These are phyloP conservation scores for Prunus kanzakura DNA, from an alignment of 306 rosid species.

Conservation along the genomic window DNA sequence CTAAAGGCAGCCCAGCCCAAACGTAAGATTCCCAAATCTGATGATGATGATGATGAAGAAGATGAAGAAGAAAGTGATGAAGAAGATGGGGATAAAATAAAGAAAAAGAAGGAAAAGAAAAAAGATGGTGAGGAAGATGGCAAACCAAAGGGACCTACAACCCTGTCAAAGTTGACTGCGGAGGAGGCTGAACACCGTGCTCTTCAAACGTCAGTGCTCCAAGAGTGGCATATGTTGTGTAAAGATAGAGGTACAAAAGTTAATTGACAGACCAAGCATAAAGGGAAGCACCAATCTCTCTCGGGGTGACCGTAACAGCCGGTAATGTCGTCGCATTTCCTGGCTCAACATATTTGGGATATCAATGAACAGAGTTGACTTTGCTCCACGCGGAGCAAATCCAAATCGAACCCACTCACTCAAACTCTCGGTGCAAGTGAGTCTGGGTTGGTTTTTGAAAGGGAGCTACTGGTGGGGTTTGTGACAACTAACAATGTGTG, in stretches of 20 bases:
- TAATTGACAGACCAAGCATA: constrained; percentile 17
- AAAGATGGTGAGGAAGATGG: constrained; percentile 57
- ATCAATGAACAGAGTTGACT: constrained; percentile 37
- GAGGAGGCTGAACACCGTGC: constrained; percentile 98
- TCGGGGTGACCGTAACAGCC: not conserved
- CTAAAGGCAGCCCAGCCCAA: constrained; percentile 92
- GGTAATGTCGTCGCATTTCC: constrained; percentile 30
- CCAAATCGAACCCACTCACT: constrained; percentile 33
- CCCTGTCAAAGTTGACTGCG: constrained; percentile 81
- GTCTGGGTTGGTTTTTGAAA: constrained; percentile 9
- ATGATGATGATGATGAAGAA: constrained; percentile 23
- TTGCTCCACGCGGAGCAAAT: constrained; percentile 26
- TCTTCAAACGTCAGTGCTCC: constrained; percentile 95
- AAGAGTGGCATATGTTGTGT: constrained; percentile 89
- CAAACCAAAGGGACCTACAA: constrained; percentile 80
- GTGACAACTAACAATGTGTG: constrained; percentile 30
- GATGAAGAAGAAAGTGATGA: constrained; percentile 27
- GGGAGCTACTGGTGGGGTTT: constrained; percentile 44
- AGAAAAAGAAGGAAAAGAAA: constrained; percentile 38
- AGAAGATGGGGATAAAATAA: constrained; percentile 31
- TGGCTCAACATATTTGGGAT: constrained; percentile 31
- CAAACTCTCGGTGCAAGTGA: constrained; percentile 21
- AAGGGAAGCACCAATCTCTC: not conserved
- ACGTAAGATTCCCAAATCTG: constrained; percentile 61
- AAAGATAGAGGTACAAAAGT: constrained; percentile 81